Conservation (phyloP, 495 filamentous ascomycete genomes). For the Mytilinidion resinicola region DNA sequence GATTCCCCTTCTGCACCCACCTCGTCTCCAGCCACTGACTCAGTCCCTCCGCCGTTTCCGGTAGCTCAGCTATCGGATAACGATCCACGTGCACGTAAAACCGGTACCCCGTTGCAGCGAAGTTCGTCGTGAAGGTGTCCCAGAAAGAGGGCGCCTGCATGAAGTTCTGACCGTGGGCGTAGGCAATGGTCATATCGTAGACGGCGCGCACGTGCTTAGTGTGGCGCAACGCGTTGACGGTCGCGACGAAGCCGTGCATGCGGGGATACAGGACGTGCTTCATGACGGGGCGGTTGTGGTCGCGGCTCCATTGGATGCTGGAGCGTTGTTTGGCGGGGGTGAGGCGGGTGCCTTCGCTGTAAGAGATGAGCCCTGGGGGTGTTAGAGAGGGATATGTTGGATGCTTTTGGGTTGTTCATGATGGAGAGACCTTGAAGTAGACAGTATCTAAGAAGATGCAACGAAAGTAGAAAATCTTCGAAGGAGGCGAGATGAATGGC, state of each 20-base stretch:
- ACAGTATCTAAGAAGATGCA: not conserved
- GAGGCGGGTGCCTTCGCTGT: constrained; percentile 53
- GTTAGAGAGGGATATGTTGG: too few species aligned
- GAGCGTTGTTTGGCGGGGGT: constrained; percentile 46
- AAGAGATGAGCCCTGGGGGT: constrained; percentile 50
- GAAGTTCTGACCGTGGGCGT: constrained; percentile 32
- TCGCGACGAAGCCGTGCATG: constrained; percentile 51
- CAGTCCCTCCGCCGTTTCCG: constrained; percentile 40
- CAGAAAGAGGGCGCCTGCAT: constrained; percentile 45
- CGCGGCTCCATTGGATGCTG: constrained; percentile 44
- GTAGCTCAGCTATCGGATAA: constrained; percentile 43
- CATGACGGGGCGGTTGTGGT: constrained; percentile 43
- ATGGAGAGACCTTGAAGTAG: too few species aligned
- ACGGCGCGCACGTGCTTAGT: constrained; percentile 50
- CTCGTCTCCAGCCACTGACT: constrained; percentile 48
- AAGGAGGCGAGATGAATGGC: too few species aligned
- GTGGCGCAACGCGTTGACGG: constrained; percentile 47
- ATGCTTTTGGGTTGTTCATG: too few species aligned
- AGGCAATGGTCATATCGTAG: constrained; percentile 54
- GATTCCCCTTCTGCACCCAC: constrained; percentile 50
- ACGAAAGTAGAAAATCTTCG: not conserved
- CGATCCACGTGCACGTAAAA: constrained; percentile 50
- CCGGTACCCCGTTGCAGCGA: constrained; percentile 35
- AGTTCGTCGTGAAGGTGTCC: constrained; percentile 40
- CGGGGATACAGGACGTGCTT: constrained; percentile 50